A percentile compares a stretch with the other conserved stretches of the same genome.
phyloP scores from a whole-genome alignment of 1,284 basidiomycete species.

The Pholiota adiposa region DNA sequence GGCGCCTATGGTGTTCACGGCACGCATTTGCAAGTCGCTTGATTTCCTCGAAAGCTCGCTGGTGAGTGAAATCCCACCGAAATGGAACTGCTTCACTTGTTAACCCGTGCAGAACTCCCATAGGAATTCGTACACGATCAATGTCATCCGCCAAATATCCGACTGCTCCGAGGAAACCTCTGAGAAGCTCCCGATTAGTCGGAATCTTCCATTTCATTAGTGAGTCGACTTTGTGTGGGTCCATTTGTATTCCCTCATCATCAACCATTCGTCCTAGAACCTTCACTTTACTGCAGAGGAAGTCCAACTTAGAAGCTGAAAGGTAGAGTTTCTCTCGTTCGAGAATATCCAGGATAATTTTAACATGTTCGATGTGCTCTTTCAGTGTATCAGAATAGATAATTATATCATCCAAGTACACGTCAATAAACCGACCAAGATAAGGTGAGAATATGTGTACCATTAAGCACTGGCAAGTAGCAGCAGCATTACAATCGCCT shows the following conservation, averaged over 20 bases:
- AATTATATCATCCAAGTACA: conserved; percentile 37
- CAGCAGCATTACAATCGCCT: conserved; percentile 13
- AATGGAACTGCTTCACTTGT: neutral
- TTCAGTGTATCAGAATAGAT: conserved; percentile 36
- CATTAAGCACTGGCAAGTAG: conserved; percentile 15
- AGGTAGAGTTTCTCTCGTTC: conserved; percentile 29
- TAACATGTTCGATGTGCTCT: conserved; percentile 36
- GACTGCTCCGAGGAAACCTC: conserved; percentile 35
- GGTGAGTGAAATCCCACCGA: neutral
- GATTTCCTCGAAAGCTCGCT: conserved; percentile 30
- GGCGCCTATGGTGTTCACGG: conserved; percentile 24
- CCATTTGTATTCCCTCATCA: conserved; percentile 38
- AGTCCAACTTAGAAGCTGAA: conserved; percentile 31
- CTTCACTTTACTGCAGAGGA: conserved; percentile 30
- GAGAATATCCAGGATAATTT: conserved; percentile 30
- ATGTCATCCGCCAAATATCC: conserved; percentile 36
- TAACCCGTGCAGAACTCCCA: conserved; percentile 14
- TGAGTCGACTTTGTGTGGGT: conserved; percentile 37
- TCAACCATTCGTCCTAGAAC: conserved; percentile 37
- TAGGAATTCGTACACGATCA: conserved; percentile 29
- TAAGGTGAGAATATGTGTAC: conserved; percentile 10
- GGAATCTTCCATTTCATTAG: conserved; percentile 36
- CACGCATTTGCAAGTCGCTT: conserved; percentile 28
- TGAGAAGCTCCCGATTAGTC: conserved; percentile 19
- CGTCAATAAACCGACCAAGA: conserved; percentile 26